phyloP scores from a whole-genome alignment of 2,329 filamentous ascomycete genomes.

The Trichoderma pleuroti region DNA sequence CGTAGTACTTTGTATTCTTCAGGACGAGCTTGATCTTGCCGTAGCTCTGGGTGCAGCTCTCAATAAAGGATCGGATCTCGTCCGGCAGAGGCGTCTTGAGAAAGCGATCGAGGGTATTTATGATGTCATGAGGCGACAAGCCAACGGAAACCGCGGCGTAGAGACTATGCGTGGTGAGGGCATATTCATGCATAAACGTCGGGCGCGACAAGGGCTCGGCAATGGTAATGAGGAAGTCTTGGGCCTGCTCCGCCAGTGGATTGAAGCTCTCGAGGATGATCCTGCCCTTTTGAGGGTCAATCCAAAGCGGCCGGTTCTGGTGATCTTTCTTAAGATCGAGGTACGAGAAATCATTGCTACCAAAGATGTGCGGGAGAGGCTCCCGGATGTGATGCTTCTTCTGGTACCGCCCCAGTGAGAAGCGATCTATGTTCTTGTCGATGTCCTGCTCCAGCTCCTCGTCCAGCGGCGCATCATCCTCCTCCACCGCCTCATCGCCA shows the following conservation, averaged over 20 bases:
- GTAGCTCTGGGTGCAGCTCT: conserved; percentile 79
- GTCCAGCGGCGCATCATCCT: conserved; percentile 50
- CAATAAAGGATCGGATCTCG: conserved; percentile 75
- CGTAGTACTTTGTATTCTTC: conserved; percentile 90
- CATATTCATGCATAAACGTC: conserved; percentile 89
- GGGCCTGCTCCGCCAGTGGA: conserved; percentile 77
- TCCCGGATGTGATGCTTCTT: conserved; percentile 43
- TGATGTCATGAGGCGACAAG: conserved; percentile 84
- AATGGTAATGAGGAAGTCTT: conserved; percentile 94
- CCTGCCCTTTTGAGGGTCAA: conserved; percentile 79
- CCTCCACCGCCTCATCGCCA: conserved; percentile 47
- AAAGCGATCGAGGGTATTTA: conserved; percentile 80
- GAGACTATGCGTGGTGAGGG: conserved; percentile 84
- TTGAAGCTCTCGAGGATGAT: conserved; percentile 96
- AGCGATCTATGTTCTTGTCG: conserved; percentile 57
- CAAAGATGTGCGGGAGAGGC: conserved; percentile 46
- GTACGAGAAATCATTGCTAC: conserved; percentile 70
- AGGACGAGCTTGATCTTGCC: conserved; percentile 94
- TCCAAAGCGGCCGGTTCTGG: conserved; percentile 86
- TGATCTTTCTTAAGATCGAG: conserved; percentile 84
- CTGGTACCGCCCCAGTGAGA: conserved; percentile 53
- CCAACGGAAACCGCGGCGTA: conserved; percentile 95
- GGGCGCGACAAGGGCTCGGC: conserved; percentile 89
- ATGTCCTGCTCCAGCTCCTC: conserved; percentile 52
- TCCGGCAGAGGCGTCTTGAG: conserved; percentile 84